These are phyloP conservation scores for Kondoa subrosea DNA, from an alignment of 768 basidiomycete genomes.

Conservation along the genomic window DNA sequence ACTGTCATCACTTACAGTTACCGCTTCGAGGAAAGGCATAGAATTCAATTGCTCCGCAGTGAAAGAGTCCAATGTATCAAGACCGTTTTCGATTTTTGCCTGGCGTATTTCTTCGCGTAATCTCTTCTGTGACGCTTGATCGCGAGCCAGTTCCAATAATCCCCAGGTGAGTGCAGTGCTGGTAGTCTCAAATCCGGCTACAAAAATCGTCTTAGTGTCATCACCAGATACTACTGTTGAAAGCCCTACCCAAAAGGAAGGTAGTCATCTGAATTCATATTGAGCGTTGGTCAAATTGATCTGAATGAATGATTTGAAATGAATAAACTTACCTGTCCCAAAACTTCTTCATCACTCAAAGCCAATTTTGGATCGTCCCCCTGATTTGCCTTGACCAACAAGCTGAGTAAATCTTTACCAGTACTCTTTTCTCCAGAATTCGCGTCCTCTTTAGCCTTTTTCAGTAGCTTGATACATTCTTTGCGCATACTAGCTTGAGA, in stretches of 20 bases:
- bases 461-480: conserved; percentile 23
- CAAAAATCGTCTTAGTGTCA: conserved; percentile 4
- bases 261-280: conserved; percentile 11
- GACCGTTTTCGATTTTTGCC: neutral
- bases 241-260: conserved; percentile 16
- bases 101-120: conserved; percentile 12
- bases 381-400: conserved; percentile 15
- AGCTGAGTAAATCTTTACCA: conserved; percentile 14
- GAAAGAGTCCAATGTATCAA: neutral
- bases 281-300: no score
- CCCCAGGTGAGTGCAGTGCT: conserved; percentile 12
- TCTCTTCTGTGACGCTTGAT: neutral
- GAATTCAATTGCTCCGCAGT: neutral
- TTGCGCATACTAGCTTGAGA: conserved; percentile 11
- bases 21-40: conserved; percentile 16
- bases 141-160: conserved; percentile 4
- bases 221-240: no score
- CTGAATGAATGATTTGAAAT: no score
- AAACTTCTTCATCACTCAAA: conserved; percentile 12
- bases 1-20: conserved; percentile 4
- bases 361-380: neutral
- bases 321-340: neutral
- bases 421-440: conserved; percentile 9
- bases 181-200: neutral
- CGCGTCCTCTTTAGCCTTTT: conserved; percentile 1